phyloP scores from a whole-genome alignment of 495 filamentous ascomycete species.

The Massariosphaeria phaeospora region DNA sequence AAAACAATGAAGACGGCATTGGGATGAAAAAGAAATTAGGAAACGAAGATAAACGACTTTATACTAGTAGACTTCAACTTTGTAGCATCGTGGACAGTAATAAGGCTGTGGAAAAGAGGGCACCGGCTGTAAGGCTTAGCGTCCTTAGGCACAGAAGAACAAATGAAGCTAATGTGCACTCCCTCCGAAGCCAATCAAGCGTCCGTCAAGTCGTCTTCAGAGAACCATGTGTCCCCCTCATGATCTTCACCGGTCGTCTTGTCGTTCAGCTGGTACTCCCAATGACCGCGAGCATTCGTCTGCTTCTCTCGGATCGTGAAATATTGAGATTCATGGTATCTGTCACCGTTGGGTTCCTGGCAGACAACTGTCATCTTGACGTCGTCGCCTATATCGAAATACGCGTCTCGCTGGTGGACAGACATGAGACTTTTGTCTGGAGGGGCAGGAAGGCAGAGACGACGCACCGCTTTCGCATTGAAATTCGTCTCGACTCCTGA shows the following conservation, averaged over 20 bases:
- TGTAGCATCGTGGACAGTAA: too few species aligned
- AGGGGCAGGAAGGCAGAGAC: too few species aligned
- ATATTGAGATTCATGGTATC: not conserved
- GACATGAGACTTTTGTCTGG: too few species aligned
- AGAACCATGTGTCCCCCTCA: slow-evolving; percentile 11
- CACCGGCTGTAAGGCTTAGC: not conserved
- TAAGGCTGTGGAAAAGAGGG: not conserved
- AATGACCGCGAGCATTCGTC: slow-evolving; percentile 3
- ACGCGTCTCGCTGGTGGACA: not conserved
- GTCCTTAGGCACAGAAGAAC: not conserved
- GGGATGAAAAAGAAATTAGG: not conserved
- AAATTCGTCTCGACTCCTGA: too few species aligned
- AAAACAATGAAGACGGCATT: not conserved
- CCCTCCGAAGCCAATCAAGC: not conserved
- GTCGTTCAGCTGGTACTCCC: slow-evolving; percentile 24
- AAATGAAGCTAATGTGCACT: not conserved
- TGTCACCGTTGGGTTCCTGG: not conserved
- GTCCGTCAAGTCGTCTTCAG: slow-evolving; percentile 4
- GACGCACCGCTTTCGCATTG: too few species aligned
- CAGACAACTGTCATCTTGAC: not conserved
- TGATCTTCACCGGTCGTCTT: slow-evolving; percentile 1
- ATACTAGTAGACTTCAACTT: too few species aligned
- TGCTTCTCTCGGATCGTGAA: slow-evolving; percentile 9
- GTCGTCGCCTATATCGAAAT: slow-evolving; percentile 1
- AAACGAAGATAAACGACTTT: too few species aligned